Base-by-base conservation (phyloP, 441 rosid genomes). In the Gossypium schwendimanii region DNA sequence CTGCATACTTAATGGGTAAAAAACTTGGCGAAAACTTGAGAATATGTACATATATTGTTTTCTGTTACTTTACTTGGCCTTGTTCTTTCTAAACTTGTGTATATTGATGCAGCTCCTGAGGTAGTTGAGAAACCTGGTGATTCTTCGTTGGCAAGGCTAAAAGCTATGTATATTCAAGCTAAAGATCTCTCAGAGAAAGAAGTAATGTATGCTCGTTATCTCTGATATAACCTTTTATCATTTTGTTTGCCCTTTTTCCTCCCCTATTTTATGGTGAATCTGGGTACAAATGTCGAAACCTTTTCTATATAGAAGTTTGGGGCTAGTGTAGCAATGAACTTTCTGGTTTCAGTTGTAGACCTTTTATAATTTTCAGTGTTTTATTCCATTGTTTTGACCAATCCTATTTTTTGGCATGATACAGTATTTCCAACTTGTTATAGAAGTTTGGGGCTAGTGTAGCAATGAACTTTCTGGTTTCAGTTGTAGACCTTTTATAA, bases 111-210 rank as follows among this genome's bases (percentile, higher is more conserved):
- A 91, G 99, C 91, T 69, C 98, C 98, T 6, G 99, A 92, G 81
- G 80, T 94, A 73, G 96, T 92, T 75, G 99, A 92, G 88, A 92
- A 88, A 82, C 94, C 93, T 31, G 92, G 91, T 62, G 99, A 95
- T 85, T 81, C 15, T 80, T 89, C 96, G 12, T 86, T 91, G 63
- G 72, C 86, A 44, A 93, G 50, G 86, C 89, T 93, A 62, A 93
- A 84, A 84, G 12, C 0, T 73, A 79, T 84, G 33, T 95, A 95
- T 70, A 88, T 80, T 71, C 91, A 72, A 59, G 98, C 97, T 8
- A 95, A 81, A 83, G 98, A 88, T 10, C 93, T 95, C 71, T 93
- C 97, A 0, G 99, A 93, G 83, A 85, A 0, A 79, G 96, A 95
- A 95, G 85, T 87, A 65, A 74, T 5, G 99, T 95, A 85, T 63